A percentile compares a stretch with the other conserved stretches of the same genome.
phyloP scores from a whole-genome alignment of 768 basidiomycete species.

The Mycena polygramma region DNA sequence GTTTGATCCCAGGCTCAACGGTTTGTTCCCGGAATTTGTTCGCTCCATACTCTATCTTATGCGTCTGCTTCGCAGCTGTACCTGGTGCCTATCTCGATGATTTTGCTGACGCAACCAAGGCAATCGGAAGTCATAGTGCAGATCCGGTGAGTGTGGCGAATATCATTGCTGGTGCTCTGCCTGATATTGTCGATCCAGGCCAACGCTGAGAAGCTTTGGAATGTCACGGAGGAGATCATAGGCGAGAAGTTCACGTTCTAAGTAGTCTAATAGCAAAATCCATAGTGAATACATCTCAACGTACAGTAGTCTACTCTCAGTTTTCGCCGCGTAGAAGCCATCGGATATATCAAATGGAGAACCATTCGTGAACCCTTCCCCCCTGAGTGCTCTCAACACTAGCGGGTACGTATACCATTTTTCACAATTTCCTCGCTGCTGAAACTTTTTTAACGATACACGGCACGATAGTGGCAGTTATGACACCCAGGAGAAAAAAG shows the following conservation, averaged over 20 bases:
- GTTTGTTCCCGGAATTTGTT: not conserved
- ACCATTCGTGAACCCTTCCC: too few relatives aligned
- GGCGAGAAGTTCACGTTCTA: not conserved
- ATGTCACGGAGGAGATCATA: not conserved
- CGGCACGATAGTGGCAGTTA: not conserved
- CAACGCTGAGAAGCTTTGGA: not conserved
- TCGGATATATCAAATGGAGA: too few relatives aligned
- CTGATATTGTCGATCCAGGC: not conserved
- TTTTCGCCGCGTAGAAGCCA: too few relatives aligned
- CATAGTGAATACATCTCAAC: too few relatives aligned
- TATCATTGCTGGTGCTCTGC: not conserved
- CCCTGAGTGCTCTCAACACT: too few relatives aligned
- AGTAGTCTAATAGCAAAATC: not conserved
- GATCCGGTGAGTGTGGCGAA: not conserved
- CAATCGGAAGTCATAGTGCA: not conserved
- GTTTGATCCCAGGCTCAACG: not conserved
- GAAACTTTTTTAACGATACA: not conserved
- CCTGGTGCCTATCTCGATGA: not conserved
- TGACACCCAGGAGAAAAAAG: not conserved
- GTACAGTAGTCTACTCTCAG: too few relatives aligned
- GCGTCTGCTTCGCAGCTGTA: not conserved
- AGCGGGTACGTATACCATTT: too few relatives aligned
- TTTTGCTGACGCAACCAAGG: not conserved
- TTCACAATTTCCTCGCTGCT: not conserved
- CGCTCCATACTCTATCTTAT: not conserved